Evolutionary conservation across 805 yeast genomes (phyloP).

Genomic region (Saccharomycopsis amapae): DNA sequence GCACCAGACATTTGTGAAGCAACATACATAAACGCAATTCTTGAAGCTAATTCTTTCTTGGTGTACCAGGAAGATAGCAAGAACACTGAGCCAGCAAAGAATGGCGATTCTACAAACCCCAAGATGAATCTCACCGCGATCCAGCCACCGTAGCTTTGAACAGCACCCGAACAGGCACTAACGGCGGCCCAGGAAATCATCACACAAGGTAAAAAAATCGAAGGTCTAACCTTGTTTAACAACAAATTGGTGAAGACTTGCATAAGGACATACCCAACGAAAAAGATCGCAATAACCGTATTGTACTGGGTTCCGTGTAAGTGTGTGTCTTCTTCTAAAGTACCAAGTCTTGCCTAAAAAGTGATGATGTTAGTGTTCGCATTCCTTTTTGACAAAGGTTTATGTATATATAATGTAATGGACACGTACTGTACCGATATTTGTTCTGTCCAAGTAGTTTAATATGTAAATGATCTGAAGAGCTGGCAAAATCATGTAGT

Average conservation of each 20-base stretch:
- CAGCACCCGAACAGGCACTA: conserved; percentile 40
- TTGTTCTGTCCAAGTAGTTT: conserved; percentile 44
- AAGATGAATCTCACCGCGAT: conserved; percentile 38
- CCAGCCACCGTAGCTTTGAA: conserved; percentile 37
- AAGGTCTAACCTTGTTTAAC: conserved; percentile 44
- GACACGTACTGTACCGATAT: conserved; percentile 39
- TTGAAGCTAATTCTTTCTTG: conserved; percentile 40
- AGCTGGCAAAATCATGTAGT: conserved; percentile 44
- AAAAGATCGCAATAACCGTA: conserved; percentile 42
- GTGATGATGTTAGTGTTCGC: no score
- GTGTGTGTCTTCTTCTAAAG: conserved; percentile 39
- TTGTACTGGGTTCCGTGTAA: conserved; percentile 40
- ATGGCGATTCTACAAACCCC: conserved; percentile 42
- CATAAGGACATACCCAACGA: conserved; percentile 41
- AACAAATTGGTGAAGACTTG: conserved; percentile 42
- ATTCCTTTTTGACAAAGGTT: no score
- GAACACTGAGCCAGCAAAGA: conserved; percentile 38
- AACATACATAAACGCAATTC: conserved; percentile 43
- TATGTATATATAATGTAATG: no score
- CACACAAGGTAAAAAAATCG: conserved; percentile 40
- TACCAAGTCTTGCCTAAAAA: conserved; percentile 46
- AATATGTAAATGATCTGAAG: conserved; percentile 43
- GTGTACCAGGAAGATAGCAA: conserved; percentile 33
- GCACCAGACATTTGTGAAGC: conserved; percentile 50
- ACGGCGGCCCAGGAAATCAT: conserved; percentile 33